Percentiles rank a stretch among this genome's conserved stretches.
These are phyloP conservation scores for Heracleum sosnowskyi DNA, from an alignment of 129 eudicot genomes.

Conservation along the genomic window DNA sequence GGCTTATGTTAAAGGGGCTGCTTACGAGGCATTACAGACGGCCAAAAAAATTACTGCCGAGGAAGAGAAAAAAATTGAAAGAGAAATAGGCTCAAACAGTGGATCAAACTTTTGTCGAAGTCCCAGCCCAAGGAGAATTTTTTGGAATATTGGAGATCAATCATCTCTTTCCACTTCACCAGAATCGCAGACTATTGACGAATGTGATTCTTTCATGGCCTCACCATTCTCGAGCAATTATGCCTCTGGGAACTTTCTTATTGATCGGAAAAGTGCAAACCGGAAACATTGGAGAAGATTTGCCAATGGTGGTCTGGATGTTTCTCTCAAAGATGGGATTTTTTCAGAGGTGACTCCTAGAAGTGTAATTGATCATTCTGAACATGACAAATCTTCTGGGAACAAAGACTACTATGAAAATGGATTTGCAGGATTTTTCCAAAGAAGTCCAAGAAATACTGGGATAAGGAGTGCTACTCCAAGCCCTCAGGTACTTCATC, in stretches of 20 bases:
- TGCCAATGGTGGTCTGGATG: slow-evolving; percentile 47
- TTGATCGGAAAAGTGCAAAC: slow-evolving; percentile 36
- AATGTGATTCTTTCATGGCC: slow-evolving; percentile 31
- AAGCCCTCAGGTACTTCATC: slow-evolving; percentile 82
- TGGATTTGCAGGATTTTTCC: slow-evolving; percentile 39
- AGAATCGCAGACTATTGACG: slow-evolving; percentile 59
- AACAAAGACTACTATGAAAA: background rate
- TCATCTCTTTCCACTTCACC: slow-evolving; percentile 61
- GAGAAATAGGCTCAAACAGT: slow-evolving; percentile 27
- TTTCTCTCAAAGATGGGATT: slow-evolving; percentile 52
- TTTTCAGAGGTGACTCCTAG: slow-evolving; percentile 39
- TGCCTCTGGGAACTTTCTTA: slow-evolving; percentile 18
- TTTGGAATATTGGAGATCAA: slow-evolving; percentile 33
- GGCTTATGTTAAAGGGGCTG: slow-evolving; percentile 83
- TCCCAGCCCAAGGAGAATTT: slow-evolving; percentile 21
- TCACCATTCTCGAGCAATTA: slow-evolving; percentile 45
- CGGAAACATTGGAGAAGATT: slow-evolving; percentile 57
- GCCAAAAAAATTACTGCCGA: slow-evolving; percentile 55
- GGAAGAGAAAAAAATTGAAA: slow-evolving; percentile 36
- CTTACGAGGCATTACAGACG: slow-evolving; percentile 72
- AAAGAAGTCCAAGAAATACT: slow-evolving; percentile 23
- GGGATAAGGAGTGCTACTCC: slow-evolving; percentile 49
- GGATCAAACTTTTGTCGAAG: slow-evolving; percentile 40
- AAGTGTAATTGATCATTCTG: slow-evolving; percentile 34
- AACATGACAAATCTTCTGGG: slow-evolving; percentile 26